phyloP scores from a whole-genome alignment of 2,329 filamentous ascomycete genomes.

The Metarhizium album region DNA sequence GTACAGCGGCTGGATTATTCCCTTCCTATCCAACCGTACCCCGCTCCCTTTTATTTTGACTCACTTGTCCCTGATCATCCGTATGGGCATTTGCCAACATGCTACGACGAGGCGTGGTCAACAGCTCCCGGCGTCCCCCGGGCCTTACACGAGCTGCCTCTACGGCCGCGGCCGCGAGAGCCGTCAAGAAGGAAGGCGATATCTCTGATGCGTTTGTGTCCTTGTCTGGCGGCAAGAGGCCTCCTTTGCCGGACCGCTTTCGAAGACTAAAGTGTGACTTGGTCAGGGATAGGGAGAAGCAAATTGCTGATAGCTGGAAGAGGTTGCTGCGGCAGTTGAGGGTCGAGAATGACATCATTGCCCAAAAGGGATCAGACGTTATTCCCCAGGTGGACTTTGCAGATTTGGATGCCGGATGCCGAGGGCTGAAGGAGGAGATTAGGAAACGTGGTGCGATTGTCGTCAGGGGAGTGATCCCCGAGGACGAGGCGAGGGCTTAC shows the following conservation, averaged over 20 bases:
- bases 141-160: conserved; percentile 2
- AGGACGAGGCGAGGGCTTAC: conserved; percentile 50
- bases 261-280: conserved; percentile 44
- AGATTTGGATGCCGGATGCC: conserved; percentile 29
- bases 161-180: conserved; percentile 7
- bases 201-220: conserved; percentile 54
- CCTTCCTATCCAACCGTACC: not conserved
- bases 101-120: conserved; percentile 8
- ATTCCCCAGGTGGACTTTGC: conserved; percentile 43
- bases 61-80: not conserved
- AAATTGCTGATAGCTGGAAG: conserved; percentile 37
- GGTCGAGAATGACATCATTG: conserved; percentile 37
- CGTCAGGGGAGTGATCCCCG: conserved; percentile 53
- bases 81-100: not conserved
- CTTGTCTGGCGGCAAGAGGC: conserved; percentile 34
- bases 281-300: conserved; percentile 36
- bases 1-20: not conserved
- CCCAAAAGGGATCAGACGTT: conserved; percentile 31
- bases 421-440: conserved; percentile 35
- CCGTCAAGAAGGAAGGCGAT: conserved; percentile 44
- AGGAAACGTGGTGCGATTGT: conserved; percentile 52
- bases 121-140: conserved; percentile 3
- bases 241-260: conserved; percentile 43
- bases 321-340: conserved; percentile 33
- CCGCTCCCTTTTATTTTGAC: not conserved